These are phyloP conservation scores for Cercospora sesami DNA, from an alignment of 2,329 filamentous ascomycete genomes.

Conservation along the genomic window DNA sequence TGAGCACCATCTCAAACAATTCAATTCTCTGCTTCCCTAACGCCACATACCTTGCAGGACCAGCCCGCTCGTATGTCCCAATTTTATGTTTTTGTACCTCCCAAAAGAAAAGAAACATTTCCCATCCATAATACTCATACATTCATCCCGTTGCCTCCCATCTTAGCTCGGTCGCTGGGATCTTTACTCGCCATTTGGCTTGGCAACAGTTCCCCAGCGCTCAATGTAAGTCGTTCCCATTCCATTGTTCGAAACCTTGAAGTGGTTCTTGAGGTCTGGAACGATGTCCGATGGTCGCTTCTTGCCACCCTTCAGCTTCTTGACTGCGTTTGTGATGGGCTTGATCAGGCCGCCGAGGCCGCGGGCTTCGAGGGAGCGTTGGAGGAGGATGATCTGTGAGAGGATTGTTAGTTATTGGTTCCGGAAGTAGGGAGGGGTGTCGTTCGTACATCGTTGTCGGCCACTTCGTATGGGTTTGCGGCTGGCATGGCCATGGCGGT, in stretches of 20 bases:
- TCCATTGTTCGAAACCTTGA: background rate
- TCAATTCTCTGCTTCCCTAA: background rate
- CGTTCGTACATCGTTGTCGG: background rate
- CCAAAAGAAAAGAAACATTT: background rate
- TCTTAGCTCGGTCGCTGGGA: no score
- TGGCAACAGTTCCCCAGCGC: no score
- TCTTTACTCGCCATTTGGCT: no score
- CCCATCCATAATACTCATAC: background rate
- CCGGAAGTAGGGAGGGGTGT: no score
- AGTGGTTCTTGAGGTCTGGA: background rate
- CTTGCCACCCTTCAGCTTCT: background rate
- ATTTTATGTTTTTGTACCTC: background rate
- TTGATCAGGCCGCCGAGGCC: background rate
- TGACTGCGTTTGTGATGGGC: background rate
- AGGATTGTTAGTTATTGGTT: no score
- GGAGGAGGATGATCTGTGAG: background rate
- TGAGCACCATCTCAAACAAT: background rate
- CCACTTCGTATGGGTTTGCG: background rate
- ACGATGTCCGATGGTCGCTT: background rate
- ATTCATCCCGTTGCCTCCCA: background rate
- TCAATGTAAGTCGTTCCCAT: background rate
- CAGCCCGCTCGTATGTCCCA: background rate
- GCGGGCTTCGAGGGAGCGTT: background rate
- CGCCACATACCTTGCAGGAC: background rate
- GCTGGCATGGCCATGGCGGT: background rate